phyloP scores from a whole-genome alignment of 1,139 yeast species.

The Diutina rugosa region DNA sequence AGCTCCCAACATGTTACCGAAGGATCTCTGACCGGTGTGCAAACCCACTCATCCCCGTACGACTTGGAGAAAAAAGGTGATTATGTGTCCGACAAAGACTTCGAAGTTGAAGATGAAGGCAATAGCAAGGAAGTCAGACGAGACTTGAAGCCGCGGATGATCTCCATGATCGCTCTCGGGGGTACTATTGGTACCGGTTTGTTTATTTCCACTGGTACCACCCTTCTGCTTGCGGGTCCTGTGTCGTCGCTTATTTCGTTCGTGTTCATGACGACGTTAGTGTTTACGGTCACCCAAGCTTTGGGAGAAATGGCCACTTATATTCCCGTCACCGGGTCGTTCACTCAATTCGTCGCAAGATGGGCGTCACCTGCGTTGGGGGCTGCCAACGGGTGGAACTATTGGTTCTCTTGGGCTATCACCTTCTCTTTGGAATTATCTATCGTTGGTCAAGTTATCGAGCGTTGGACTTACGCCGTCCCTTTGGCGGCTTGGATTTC shows the following conservation, averaged over 20 bases:
- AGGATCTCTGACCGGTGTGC: neutral
- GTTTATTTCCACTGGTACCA: conserved; percentile 32
- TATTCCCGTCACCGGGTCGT: conserved; percentile 45
- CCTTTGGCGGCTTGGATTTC: conserved; percentile 71
- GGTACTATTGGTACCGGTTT: conserved; percentile 19
- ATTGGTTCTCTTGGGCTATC: conserved; percentile 82
- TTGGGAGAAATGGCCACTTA: conserved; percentile 52
- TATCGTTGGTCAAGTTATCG: conserved; percentile 63
- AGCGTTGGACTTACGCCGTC: conserved; percentile 62
- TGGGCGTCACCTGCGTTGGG: conserved; percentile 64
- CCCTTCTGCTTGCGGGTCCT: conserved; percentile 53
- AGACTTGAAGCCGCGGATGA: conserved; percentile 17
- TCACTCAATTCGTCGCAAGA: conserved; percentile 28
- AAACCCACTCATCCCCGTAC: neutral
- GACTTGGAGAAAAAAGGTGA: neutral
- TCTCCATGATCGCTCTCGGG: conserved; percentile 33
- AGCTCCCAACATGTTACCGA: neutral
- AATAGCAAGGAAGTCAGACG: neutral
- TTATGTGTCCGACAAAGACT: neutral
- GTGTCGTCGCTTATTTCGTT: conserved; percentile 48
- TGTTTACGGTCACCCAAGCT: conserved; percentile 44
- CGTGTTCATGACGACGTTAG: conserved; percentile 34
- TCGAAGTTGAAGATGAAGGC: neutral
- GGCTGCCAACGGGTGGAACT: conserved; percentile 72
- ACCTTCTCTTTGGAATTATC: conserved; percentile 76